Conservation (phyloP, 2,329 filamentous ascomycete genomes). For the Colletotrichum paranaense region DNA sequence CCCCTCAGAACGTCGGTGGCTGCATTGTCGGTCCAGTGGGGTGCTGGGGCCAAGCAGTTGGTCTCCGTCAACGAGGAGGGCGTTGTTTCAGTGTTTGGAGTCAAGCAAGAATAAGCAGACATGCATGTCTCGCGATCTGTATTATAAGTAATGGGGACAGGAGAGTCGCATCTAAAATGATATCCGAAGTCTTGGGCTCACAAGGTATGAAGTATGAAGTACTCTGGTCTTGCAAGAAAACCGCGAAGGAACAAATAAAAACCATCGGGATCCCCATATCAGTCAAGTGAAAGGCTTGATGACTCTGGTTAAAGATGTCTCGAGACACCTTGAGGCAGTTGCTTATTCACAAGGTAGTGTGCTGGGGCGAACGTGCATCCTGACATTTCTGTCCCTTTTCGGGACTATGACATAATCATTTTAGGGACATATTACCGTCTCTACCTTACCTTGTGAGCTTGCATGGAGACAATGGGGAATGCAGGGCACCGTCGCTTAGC, state of each 20-base stretch:
- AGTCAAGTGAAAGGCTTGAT: neutral
- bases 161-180: slow-evolving; percentile 31
- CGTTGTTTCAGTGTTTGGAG: slow-evolving; percentile 75
- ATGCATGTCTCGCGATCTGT: slow-evolving; percentile 2
- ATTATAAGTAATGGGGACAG: slow-evolving; percentile 24
- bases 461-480: neutral
- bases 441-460: neutral
- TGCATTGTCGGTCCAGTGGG: slow-evolving; percentile 82
- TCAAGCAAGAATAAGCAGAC: slow-evolving; percentile 53
- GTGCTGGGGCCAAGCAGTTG: slow-evolving; percentile 77
- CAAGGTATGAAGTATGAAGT: neutral
- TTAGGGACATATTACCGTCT: neutral
- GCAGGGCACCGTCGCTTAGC: slow-evolving; percentile 16
- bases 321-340: neutral
- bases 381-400: neutral
- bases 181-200: slow-evolving; percentile 29
- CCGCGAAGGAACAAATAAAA: neutral
- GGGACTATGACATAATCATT: slow-evolving; percentile 28
- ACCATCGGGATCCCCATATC: too few species aligned
- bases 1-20: slow-evolving; percentile 81
- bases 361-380: neutral
- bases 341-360: neutral
- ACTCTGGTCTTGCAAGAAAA: neutral
- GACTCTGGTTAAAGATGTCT: too few species aligned
- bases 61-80: slow-evolving; percentile 81